Evolutionary conservation across 441 rosid species (phyloP).

Genomic region (Euphorbia schlechtendalii): DNA sequence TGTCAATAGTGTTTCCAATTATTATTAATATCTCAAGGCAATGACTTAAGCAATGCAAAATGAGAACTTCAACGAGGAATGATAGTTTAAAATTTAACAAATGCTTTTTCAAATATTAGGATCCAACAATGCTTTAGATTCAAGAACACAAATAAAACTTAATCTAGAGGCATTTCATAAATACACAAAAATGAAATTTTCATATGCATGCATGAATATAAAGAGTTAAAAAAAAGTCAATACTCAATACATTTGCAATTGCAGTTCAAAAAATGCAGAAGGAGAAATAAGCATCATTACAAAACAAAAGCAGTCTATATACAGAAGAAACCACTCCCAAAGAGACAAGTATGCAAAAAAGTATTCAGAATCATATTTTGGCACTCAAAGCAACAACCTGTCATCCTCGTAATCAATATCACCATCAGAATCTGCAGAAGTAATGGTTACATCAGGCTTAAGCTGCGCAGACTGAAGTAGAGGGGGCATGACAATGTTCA

Average conservation of each 20-base stretch:
- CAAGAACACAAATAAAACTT: background rate
- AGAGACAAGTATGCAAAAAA: background rate
- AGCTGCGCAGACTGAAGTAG: slow-evolving; percentile 90
- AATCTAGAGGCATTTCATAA: background rate
- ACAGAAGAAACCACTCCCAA: background rate
- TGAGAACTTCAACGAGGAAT: background rate
- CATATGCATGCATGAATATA: background rate
- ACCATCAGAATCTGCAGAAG: slow-evolving; percentile 86
- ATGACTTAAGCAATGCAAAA: background rate
- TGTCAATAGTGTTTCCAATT: background rate
- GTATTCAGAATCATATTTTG: background rate
- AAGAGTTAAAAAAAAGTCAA: background rate
- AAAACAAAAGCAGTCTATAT: background rate
- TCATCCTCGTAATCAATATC: slow-evolving; percentile 86
- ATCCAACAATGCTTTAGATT: background rate
- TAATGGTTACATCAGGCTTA: slow-evolving; percentile 90
- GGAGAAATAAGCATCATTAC: background rate
- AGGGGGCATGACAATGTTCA: slow-evolving; percentile 94
- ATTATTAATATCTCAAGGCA: background rate
- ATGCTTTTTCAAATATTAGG: background rate
- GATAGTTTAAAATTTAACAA: background rate
- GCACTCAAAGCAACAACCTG: slow-evolving; percentile 30
- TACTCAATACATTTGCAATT: too few relatives aligned
- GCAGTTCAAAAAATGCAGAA: background rate
- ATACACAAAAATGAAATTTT: background rate